Evolutionary conservation across 208 protist genomes (phyloP), one percentile per base, ranked within the genome.

Genomic region (Novymonas esmeraldas): DNA sequence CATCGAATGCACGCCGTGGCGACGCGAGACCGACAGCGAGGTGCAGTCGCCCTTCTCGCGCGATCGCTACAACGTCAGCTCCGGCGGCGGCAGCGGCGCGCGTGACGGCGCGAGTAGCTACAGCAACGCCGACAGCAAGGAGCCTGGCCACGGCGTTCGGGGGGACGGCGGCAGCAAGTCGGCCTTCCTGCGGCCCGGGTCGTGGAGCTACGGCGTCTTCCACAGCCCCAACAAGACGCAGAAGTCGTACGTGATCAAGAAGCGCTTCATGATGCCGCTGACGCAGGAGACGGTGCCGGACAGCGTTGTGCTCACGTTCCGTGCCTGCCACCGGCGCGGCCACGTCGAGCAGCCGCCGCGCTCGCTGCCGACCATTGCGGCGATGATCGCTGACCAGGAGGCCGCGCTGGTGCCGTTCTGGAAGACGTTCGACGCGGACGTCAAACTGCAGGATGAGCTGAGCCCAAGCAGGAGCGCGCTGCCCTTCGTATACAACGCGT

Each of bases 401-500:
- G 31, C 51, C 2, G 74, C 80, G 7, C 64, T 96, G 14, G 77
- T 83, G 31, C 42, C 76, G 51, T 92, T 95, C 51, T 95, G 88
- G 85, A 69, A 78, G 29, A 85, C 72, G 33, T 87, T 81, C 64
- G 66, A 89, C 64, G 82, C 92, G 36, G 80, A 92, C 60, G 44
- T 96, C 14, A 81, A 90, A 49, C 81, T 90, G 52, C 84, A 94
- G 66, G 88, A 92, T n/a, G 88, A 96, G 64, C 69, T 91, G 29
- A 74, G 77, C 29, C 78, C 79, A 16, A 84, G 85, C 70, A 84
- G 91, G n/a, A 84, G 85, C 52, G 61, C 72, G 10, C 81, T 96
- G 22, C 64, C 84, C 5, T 79, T 96, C 46, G 58, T 91, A 29
- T 93, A 87, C 76, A 94, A 92, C 70, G 81, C 83, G 1, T 94